Evolutionary conservation across 2,329 filamentous ascomycete genomes (phyloP).

Genomic region (Aspergillus sergii): DNA sequence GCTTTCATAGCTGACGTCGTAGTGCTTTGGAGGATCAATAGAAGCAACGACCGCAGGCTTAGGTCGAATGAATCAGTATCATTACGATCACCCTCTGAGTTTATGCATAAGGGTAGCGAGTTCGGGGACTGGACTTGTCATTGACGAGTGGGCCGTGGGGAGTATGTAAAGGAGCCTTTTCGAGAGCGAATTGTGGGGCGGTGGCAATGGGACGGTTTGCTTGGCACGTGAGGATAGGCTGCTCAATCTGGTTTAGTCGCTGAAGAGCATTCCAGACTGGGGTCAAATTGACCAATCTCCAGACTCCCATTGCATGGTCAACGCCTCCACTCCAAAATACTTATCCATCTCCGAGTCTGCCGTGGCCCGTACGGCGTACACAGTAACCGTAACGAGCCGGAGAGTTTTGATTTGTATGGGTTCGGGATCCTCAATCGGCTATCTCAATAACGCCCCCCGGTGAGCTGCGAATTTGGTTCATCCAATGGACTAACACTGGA

Average conservation of each 20-base stretch:
- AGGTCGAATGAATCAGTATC: neutral
- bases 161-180: conserved; percentile 14
- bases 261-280: neutral
- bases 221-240: conserved; percentile 7
- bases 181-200: conserved; percentile 25
- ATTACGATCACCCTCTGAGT: neutral
- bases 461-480: conserved; percentile 2
- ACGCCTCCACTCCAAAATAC: conserved; percentile 15
- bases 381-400: conserved; percentile 1
- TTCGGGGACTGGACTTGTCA: neutral
- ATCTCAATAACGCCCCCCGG: conserved; percentile 2
- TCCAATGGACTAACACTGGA: conserved; percentile 11
- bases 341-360: conserved; percentile 11
- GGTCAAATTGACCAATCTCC: neutral
- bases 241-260: neutral
- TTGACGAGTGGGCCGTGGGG: conserved; percentile 4
- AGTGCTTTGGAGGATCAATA: conserved; percentile 11
- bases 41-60: neutral
- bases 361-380: neutral
- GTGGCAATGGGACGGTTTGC: conserved; percentile 10
- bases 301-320: neutral
- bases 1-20: conserved; percentile 27
- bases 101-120: neutral
- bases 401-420: neutral
- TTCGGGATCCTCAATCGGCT: conserved; percentile 10